Evolutionary conservation across 2,329 filamentous ascomycete species (phyloP).

Genomic region (Stagonosporopsis rhizophila): DNA sequence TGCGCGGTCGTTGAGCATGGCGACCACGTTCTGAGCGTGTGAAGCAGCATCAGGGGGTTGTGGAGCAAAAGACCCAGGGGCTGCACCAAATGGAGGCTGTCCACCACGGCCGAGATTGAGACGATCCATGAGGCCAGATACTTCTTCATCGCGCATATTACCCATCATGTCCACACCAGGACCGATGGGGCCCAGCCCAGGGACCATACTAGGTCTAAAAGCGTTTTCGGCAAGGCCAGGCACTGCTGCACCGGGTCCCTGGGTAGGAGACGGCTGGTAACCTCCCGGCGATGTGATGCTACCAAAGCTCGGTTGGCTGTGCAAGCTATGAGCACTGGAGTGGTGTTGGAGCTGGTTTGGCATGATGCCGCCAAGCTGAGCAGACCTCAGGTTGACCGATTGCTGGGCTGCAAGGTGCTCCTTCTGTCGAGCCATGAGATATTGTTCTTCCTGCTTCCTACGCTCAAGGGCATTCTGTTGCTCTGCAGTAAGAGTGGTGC

Average conservation of each 20-base stretch:
- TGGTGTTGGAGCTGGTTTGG: constrained; percentile 83
- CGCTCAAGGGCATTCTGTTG: constrained; percentile 97
- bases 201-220: constrained; percentile 50
- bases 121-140: constrained; percentile 69
- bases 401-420: constrained; percentile 91
- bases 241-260: constrained; percentile 54
- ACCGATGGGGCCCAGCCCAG: constrained; percentile 55
- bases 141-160: constrained; percentile 71
- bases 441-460: constrained; percentile 97
- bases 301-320: constrained; percentile 95
- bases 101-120: constrained; percentile 65
- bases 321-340: constrained; percentile 91
- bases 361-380: constrained; percentile 62
- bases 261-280: constrained; percentile 67
- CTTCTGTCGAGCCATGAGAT: constrained; percentile 93
- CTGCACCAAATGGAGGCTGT: constrained; percentile 55
- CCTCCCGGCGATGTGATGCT: constrained; percentile 89
- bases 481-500: constrained; percentile 92
- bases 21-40: constrained; percentile 64
- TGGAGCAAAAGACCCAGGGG: constrained; percentile 55
- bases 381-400: constrained; percentile 73
- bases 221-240: constrained; percentile 75
- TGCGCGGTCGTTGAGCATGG: constrained; percentile 67
- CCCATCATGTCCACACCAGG: constrained; percentile 54
- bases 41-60: constrained; percentile 56